A percentile compares a stretch with the other conserved stretches of the same genome.
phyloP scores from a whole-genome alignment of 1,284 basidiomycete species.

The Malassezia sp. region DNA sequence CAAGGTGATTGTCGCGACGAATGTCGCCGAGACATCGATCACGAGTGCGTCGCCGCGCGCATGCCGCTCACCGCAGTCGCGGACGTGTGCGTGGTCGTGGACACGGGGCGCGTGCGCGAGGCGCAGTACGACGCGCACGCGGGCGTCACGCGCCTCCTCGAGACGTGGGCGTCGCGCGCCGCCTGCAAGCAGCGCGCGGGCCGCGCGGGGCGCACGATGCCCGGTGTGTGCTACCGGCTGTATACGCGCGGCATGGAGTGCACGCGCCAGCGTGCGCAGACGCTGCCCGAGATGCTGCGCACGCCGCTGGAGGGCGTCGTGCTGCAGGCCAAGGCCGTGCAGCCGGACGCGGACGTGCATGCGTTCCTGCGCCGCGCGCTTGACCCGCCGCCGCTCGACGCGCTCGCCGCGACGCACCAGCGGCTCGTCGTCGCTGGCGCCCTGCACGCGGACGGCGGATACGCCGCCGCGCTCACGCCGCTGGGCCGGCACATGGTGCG shows the following conservation, averaged over 20 bases:
- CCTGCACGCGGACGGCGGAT: conserved; percentile 54
- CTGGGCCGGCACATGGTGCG: conserved; percentile 62
- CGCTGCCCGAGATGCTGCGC: conserved; percentile 69
- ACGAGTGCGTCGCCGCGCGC: no score
- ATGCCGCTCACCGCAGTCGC: no score
- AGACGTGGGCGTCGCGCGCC: conserved; percentile 69
- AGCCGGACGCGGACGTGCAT: conserved; percentile 67
- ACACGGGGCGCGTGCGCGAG: conserved; percentile 83
- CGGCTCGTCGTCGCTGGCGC: conserved; percentile 70
- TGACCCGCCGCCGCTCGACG: conserved; percentile 65
- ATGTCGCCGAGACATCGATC: conserved; percentile 69
- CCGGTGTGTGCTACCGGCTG: conserved; percentile 51
- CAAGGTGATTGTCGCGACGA: conserved; percentile 81
- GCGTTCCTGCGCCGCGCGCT: conserved; percentile 63
- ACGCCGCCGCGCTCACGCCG: conserved; percentile 57
- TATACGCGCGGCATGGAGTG: conserved; percentile 66
- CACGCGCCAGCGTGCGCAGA: conserved; percentile 34
- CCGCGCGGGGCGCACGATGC: conserved; percentile 68
- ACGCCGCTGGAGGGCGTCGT: conserved; percentile 74
- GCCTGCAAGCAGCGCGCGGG: conserved; percentile 74
- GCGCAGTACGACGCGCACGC: conserved; percentile 67
- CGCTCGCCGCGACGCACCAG: conserved; percentile 67
- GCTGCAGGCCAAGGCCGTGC: conserved; percentile 69
- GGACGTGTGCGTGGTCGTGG: conserved; percentile 48
- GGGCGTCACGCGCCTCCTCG: conserved; percentile 64